phyloP scores from a whole-genome alignment of 805 yeast species.

The Candida railenensis region DNA sequence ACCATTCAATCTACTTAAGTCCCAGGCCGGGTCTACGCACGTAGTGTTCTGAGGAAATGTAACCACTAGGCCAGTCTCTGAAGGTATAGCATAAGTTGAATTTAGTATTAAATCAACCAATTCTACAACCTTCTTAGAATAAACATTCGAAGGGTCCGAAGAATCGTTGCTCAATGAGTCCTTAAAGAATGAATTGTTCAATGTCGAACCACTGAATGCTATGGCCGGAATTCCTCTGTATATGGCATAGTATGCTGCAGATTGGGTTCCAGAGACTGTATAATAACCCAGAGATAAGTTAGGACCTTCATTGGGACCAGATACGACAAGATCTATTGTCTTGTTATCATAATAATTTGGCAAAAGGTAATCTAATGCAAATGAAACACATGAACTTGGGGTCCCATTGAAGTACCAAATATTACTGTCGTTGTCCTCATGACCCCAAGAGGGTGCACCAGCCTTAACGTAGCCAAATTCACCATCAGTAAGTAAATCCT shows the following conservation, averaged over 20 bases:
- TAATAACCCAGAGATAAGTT: constrained; percentile 27
- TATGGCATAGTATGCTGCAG: constrained; percentile 23
- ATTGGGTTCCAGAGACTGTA: constrained; percentile 26
- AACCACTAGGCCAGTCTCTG: constrained; percentile 22
- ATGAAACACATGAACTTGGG: constrained; percentile 51
- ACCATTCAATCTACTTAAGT: constrained; percentile 11
- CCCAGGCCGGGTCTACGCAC: constrained; percentile 13
- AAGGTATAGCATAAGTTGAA: constrained; percentile 17
- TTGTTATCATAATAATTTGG: constrained; percentile 18
- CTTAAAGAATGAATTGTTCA: constrained; percentile 25
- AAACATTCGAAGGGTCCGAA: constrained; percentile 22
- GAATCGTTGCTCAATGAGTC: constrained; percentile 18
- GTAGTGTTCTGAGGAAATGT: constrained; percentile 21
- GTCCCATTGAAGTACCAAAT: constrained; percentile 58
- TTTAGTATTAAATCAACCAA: constrained; percentile 18
- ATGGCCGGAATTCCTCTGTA: constrained; percentile 26
- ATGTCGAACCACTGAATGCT: constrained; percentile 25
- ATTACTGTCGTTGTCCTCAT: constrained; percentile 36
- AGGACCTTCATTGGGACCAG: constrained; percentile 31
- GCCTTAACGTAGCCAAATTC: constrained; percentile 46
- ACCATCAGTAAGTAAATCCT: constrained; percentile 42
- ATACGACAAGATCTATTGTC: constrained; percentile 23
- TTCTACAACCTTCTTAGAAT: constrained; percentile 23
- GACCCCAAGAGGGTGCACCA: constrained; percentile 58
- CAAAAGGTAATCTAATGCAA: constrained; percentile 24